Evolutionary conservation across 495 filamentous ascomycete genomes (phyloP), one percentile per base, ranked within the genome.

Genomic region (Aspergillus ellipticus): DNA sequence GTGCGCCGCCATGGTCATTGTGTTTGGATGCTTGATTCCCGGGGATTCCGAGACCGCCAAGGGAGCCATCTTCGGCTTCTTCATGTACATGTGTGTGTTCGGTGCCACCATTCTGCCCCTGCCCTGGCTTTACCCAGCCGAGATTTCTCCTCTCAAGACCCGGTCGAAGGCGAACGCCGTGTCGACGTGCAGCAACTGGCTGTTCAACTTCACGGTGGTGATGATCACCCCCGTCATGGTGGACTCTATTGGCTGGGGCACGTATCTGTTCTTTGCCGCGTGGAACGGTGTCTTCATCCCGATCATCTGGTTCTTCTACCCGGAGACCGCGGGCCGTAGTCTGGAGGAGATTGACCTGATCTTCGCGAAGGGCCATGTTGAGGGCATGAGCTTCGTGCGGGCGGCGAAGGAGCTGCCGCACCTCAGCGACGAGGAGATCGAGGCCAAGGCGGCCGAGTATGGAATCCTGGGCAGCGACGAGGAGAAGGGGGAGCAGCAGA

Each of bases 201-300:
- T 86, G 2, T 89, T 85, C 71, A 89, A 89, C 74, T 90, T 89
- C 61, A 55, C 83, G 13, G 79, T 89, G 37, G 87, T 89, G 49
- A 86, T 89, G 85, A 78, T 89, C 28, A 87, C 84, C 0, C 88
- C 88, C 0, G 78, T 89, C 47, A 84, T 87, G 77, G 70, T 87
- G 24, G 55, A 71, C 42, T 73, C 78, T 48, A 87, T 88, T 41
- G 68, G 78, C 42, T 89, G 85, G 85, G 82, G 82, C 7, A 86
- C 84, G 1, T 90, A 89, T 68, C 74, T 89, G 41, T 85, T 89
- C 76, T 89, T 88, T 61, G 84, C 84, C 10, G 68, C 73, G 24
- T 68, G 84, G 51, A 89, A 89, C 66, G 81, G 76, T 17, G 70
- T 65, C 58, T 87, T 88, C 74, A 54, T 89, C 9, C 85, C 86